Percentiles rank a stretch among this genome's conserved stretches.
Conservation (phyloP, 2,329 filamentous ascomycete genomes). For the Biscogniauxia marginata region DNA sequence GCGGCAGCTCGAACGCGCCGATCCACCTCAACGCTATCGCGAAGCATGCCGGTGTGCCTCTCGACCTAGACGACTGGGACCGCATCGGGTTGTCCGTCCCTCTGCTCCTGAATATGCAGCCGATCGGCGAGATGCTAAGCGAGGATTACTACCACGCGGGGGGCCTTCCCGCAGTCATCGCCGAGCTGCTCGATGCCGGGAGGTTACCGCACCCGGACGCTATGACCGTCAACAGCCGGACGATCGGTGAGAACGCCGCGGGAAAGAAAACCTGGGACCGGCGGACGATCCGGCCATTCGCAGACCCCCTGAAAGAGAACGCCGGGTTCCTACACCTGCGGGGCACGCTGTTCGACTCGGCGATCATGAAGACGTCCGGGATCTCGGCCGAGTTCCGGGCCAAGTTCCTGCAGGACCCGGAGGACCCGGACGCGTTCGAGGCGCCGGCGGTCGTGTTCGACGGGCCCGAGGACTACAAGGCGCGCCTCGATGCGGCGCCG, state of each 20-base stretch:
- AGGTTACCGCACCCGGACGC: conserved; percentile 42
- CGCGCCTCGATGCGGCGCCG: conserved; percentile 40
- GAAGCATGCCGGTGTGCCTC: conserved; percentile 49
- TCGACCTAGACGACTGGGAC: conserved; percentile 55
- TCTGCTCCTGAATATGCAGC: conserved; percentile 54
- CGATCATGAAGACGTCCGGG: conserved; percentile 53
- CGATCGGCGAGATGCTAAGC: conserved; percentile 50
- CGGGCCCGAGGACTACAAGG: conserved; percentile 48
- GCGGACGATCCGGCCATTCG: conserved; percentile 43
- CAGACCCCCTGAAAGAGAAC: conserved; percentile 45
- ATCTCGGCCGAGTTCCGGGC: conserved; percentile 45
- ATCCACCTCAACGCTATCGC: conserved; percentile 56
- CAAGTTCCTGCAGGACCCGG: conserved; percentile 44
- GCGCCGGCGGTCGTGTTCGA: conserved; percentile 48
- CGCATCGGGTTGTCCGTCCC: conserved; percentile 48
- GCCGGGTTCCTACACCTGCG: conserved; percentile 51
- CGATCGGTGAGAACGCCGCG: conserved; percentile 41
- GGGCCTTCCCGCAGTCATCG: conserved; percentile 52
- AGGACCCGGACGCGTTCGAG: conserved; percentile 48
- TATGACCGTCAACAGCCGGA: conserved; percentile 47
- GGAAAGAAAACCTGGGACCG: conserved; percentile 50
- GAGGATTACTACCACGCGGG: conserved; percentile 56
- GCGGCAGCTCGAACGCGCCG: conserved; percentile 56
- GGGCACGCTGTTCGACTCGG: conserved; percentile 49
- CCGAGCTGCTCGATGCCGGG: conserved; percentile 48